Percentiles rank a stretch among this genome's conserved stretches.
Conservation (phyloP, 805 yeast species). For the Yamadazyma sp. region DNA sequence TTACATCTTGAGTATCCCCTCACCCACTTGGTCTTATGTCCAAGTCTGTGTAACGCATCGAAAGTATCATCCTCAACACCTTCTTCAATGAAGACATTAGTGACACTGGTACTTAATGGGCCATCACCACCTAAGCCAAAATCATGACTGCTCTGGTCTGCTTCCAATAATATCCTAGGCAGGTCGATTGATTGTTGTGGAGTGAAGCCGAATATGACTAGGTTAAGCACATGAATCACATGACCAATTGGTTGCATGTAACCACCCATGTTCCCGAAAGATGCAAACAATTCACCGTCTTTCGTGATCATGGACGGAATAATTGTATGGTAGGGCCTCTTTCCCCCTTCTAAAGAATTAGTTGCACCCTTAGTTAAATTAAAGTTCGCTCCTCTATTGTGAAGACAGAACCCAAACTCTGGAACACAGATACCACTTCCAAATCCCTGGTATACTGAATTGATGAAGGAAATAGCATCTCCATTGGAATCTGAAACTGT, state of each 20-base stretch:
- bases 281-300: conserved; percentile 53
- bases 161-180: conserved; percentile 66
- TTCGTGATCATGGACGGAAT: conserved; percentile 77
- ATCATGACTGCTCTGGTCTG: conserved; percentile 42
- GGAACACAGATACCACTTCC: conserved; percentile 72
- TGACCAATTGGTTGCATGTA: conserved; percentile 87
- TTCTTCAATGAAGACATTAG: conserved; percentile 63
- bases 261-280: conserved; percentile 86
- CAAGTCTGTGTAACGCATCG: conserved; percentile 47
- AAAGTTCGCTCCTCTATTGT: conserved; percentile 78
- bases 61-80: conserved; percentile 53
- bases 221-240: conserved; percentile 69
- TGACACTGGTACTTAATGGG: conserved; percentile 58
- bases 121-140: conserved; percentile 62
- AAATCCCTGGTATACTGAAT: conserved; percentile 67
- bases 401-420: conserved; percentile 64
- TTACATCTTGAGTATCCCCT: conserved; percentile 42
- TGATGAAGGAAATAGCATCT: conserved; percentile 80
- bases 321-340: conserved; percentile 79
- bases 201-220: conserved; percentile 58
- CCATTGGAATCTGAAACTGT: conserved; percentile 65
- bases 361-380: conserved; percentile 54
- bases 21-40: conserved; percentile 54
- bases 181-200: conserved; percentile 77
- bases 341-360: conserved; percentile 65